Base-by-base conservation (phyloP, 2,329 filamentous ascomycete species). In the Blastomyces emzantsi region DNA sequence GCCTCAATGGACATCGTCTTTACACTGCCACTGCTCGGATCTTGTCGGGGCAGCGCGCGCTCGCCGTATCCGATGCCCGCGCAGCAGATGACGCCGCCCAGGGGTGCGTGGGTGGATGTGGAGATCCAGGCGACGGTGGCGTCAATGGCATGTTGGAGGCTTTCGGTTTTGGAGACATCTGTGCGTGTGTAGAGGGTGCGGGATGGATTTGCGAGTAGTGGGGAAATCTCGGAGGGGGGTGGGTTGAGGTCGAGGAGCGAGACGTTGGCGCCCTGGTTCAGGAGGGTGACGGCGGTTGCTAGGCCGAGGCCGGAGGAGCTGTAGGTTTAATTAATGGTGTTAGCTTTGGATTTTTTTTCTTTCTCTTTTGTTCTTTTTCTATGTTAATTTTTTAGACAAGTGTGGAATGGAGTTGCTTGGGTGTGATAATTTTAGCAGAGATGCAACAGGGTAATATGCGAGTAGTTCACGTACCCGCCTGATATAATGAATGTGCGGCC, bases 1-100 rank as follows among this genome's bases (percentile, higher is more conserved):
- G 82, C 83, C 41, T 83, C 78, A 1, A 80, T 82, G 61, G 86
- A 86, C 67, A 81, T 76, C 60, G 76, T 75, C 56, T 61, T 61
- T 22, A 62, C 49, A 19, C 19, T 45, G 7, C 15, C 49, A 15
- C 11, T 33, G 8, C 25, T 62, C 17, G 57, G 52, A 54, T 63
- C 56, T 30, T 70, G 69, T 43, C 52, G 65, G 17, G 68, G 68
- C 11, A 68, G 64, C 5, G 64, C 62, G 13, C 68, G 63, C 17
- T 66, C 67, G 36, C 67, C 67, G 4, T 66, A 67, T 3, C 67
- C 68, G n/a, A 70, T 67, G 17, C 68, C 68, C 7, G 68, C 68
- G 30, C 66, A 68, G 56, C 65, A 66, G 62, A 69, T 64, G 25
- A 66, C 64, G 54, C 69, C 69, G 19, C 67, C 66, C 5, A 70